Evolutionary conservation across 495 filamentous ascomycete genomes (phyloP), one percentile per base, ranked within the genome.

Genomic region (Tricharina praecox): DNA sequence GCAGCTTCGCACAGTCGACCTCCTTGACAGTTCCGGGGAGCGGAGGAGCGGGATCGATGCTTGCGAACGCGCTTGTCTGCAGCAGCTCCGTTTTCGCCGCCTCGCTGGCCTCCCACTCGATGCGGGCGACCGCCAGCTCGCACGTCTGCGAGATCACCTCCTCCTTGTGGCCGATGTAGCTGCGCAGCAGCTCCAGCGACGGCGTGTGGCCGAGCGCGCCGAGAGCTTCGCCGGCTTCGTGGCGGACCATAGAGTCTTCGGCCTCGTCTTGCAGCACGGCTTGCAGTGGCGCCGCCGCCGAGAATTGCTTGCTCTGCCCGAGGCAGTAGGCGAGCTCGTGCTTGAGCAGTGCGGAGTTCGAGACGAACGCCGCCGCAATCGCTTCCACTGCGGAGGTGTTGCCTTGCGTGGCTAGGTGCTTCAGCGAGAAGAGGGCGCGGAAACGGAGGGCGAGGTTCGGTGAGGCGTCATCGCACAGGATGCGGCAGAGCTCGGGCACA

Each of bases 321-420:
- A 99, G 75, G 62, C 90, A 99, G 66, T 99, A 99, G 28, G 92
- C 92, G 26, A 96, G 70, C 63, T 96, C 90, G 62, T 97, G 90
- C 65, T 95, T 61, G 4, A 61, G 37, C 10, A 61, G 58, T 38
- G 58, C 58, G 3, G 90, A 96, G 0, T 76, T 76, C 1, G 88
- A 93, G 2, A 71, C 53, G 53, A 96, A 88, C 2, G 71, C 90
- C 2, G 87, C 84, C 3, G 88, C 85, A 53, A 99, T 96, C 11
- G 92, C 87, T 33, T 93, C 72, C 54, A 97, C 92, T 11, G 90
- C 84, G 3, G 77, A 72, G 16, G 75, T 62, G 21, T 79, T 79
- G 8, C 76, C 62, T 43, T 77, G 70, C 34, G 76, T 78, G 8
- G 92, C 90, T 35, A 94, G 68, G 64, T 94, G 78, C 66, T 96